Evolutionary conservation across 2,329 filamentous ascomycete genomes (phyloP).

Genomic region (Didymella glomerata): DNA sequence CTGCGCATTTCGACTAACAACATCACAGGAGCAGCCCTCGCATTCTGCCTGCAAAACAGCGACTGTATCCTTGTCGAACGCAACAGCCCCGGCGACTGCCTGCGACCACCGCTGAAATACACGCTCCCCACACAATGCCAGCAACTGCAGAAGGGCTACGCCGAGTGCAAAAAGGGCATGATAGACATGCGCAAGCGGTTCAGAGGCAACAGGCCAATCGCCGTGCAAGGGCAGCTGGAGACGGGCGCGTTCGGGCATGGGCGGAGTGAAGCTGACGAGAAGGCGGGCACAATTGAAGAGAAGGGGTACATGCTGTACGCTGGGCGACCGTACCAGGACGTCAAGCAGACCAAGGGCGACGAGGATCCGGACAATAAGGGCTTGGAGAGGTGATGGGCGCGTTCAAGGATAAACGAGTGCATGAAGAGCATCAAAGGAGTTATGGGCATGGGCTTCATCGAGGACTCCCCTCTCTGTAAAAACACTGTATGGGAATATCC

Average conservation of each 20-base stretch:
- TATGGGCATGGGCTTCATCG: conserved; percentile 1
- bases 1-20: too few species aligned
- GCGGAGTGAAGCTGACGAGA: conserved; percentile 41
- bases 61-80: conserved; percentile 96
- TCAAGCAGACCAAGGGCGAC: conserved; percentile 42
- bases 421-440: conserved; percentile 15
- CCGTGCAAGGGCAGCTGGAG: conserved; percentile 44
- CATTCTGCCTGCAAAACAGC: conserved; percentile 92
- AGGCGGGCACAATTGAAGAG: conserved; percentile 48
- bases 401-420: neutral
- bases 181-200: conserved; percentile 99
- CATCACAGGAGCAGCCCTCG: conserved; percentile 81
- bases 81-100: conserved; percentile 85
- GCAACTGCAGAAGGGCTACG: conserved; percentile 87
- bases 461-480: conserved; percentile 25
- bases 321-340: conserved; percentile 42
- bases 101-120: conserved; percentile 81
- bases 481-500: conserved; percentile 6
- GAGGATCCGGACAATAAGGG: conserved; percentile 39
- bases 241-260: conserved; percentile 46
- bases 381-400: conserved; percentile 26
- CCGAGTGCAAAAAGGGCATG: conserved; percentile 94
- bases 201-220: conserved; percentile 88
- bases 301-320: conserved; percentile 53
- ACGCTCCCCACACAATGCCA: conserved; percentile 87